Conservation (phyloP, 306 rosid species). For the Hylodesmum podocarpum region DNA sequence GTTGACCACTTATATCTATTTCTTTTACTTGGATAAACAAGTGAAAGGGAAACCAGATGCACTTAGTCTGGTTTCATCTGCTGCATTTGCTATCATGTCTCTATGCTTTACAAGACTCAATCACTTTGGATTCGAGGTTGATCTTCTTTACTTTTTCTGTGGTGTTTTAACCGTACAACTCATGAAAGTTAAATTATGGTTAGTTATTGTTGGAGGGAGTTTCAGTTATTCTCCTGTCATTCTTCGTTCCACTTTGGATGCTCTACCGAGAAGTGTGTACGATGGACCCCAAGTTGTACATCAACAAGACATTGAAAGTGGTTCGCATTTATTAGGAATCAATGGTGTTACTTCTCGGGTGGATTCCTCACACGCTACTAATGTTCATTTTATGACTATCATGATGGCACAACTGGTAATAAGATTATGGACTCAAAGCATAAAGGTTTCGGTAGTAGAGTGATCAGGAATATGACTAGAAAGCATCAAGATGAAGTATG, state of each 20-base stretch:
- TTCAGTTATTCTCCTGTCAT: neutral
- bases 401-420: too few relatives aligned
- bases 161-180: neutral
- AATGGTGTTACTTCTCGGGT: neutral
- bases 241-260: neutral
- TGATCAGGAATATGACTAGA: too few relatives aligned
- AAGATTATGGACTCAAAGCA: too few relatives aligned
- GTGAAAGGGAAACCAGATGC: neutral
- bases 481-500: too few relatives aligned
- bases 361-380: neutral
- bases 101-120: neutral
- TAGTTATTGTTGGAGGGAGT: neutral
- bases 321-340: neutral
- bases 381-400: neutral
- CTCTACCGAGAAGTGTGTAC: too few relatives aligned
- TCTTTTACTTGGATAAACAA: neutral
- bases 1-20: neutral
- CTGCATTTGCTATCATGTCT: conserved; percentile 13
- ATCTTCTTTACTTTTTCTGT: neutral
- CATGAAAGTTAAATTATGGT: neutral
- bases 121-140: neutral
- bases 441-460: too few relatives aligned
- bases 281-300: neutral
- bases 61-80: neutral
- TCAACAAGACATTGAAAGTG: neutral